Percentiles rank a stretch among this genome's conserved stretches.
Evolutionary conservation across 2,329 filamentous ascomycete genomes (phyloP).

Genomic region (Cercospora berteroae): DNA sequence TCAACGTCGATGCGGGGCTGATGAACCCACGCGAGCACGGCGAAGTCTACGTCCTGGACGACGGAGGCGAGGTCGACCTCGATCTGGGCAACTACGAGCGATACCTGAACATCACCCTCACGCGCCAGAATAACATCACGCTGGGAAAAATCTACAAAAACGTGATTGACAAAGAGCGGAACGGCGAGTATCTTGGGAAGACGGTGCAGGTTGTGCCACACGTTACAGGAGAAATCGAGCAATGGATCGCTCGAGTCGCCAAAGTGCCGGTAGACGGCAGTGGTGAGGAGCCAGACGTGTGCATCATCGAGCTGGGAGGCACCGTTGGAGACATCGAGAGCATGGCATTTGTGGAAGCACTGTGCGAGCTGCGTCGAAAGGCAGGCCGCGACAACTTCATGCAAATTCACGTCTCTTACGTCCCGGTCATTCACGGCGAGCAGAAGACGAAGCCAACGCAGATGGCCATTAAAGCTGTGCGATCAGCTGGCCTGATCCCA

Average conservation of each 20-base stretch:
- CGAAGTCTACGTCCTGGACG: slow-evolving; percentile 83
- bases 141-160: slow-evolving; percentile 94
- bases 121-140: slow-evolving; percentile 90
- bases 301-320: slow-evolving; percentile 73
- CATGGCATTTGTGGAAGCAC: slow-evolving; percentile 81
- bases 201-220: slow-evolving; percentile 91
- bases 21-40: slow-evolving; percentile 75
- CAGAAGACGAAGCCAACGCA: slow-evolving; percentile 98
- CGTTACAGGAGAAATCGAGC: slow-evolving; percentile 85
- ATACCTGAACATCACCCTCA: slow-evolving; percentile 79
- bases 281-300: slow-evolving; percentile 80
- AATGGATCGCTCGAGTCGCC: slow-evolving; percentile 86
- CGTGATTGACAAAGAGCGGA: slow-evolving; percentile 73
- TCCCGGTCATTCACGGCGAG: slow-evolving; percentile 73
- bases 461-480: slow-evolving; percentile 77
- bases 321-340: slow-evolving; percentile 81
- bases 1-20: slow-evolving; percentile 73
- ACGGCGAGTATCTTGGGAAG: slow-evolving; percentile 81
- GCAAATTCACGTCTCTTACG: slow-evolving; percentile 84
- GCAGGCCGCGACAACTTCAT: slow-evolving; percentile 77
- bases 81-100: slow-evolving; percentile 76
- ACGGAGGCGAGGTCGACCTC: slow-evolving; percentile 74
- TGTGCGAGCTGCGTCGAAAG: slow-evolving; percentile 72
- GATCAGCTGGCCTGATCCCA: slow-evolving; percentile 68
- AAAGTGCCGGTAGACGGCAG: slow-evolving; percentile 83